These are phyloP conservation scores for Plantago rigida DNA, from an alignment of 305 asterid genomes.

Conservation along the genomic window DNA sequence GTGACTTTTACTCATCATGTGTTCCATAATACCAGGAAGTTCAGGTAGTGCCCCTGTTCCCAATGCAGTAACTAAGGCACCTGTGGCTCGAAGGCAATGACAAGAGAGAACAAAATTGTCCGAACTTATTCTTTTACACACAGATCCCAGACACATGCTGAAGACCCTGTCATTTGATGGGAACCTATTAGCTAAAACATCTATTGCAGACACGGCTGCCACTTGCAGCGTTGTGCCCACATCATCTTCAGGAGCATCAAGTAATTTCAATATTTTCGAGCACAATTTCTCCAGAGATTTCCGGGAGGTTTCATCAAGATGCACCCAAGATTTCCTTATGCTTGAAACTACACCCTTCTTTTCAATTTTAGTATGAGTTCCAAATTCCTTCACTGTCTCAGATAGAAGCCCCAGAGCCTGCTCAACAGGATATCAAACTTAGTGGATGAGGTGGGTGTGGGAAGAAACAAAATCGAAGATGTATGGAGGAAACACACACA, in stretches of 20 bases:
- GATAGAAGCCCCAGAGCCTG: slow-evolving; percentile 85
- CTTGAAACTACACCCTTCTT: slow-evolving; percentile 42
- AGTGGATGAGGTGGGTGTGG: neutral
- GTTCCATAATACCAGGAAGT: slow-evolving; percentile 66
- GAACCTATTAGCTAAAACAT: slow-evolving; percentile 49
- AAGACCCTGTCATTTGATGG: slow-evolving; percentile 56
- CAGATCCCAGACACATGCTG: slow-evolving; percentile 59
- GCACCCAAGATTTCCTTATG: slow-evolving; percentile 51
- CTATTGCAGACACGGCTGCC: slow-evolving; percentile 64
- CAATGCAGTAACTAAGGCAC: slow-evolving; percentile 68
- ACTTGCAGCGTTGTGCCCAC: slow-evolving; percentile 49
- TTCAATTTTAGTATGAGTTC: slow-evolving; percentile 31
- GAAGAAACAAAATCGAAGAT: neutral
- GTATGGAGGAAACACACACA: neutral
- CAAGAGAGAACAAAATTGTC: slow-evolving; percentile 53
- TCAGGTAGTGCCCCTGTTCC: slow-evolving; percentile 71
- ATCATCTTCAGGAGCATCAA: slow-evolving; percentile 43
- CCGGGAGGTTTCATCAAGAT: slow-evolving; percentile 43
- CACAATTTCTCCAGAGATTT: slow-evolving; percentile 46
- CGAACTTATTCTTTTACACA: slow-evolving; percentile 51
- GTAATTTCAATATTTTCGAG: slow-evolving; percentile 44
- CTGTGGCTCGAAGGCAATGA: slow-evolving; percentile 63
- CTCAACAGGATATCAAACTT: slow-evolving; percentile 15
- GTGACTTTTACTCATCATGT: slow-evolving; percentile 41
- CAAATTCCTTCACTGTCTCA: slow-evolving; percentile 58